These are phyloP conservation scores for Brasilioporus rufonigricans DNA, from an alignment of 768 basidiomycete species.

Conservation along the genomic window DNA sequence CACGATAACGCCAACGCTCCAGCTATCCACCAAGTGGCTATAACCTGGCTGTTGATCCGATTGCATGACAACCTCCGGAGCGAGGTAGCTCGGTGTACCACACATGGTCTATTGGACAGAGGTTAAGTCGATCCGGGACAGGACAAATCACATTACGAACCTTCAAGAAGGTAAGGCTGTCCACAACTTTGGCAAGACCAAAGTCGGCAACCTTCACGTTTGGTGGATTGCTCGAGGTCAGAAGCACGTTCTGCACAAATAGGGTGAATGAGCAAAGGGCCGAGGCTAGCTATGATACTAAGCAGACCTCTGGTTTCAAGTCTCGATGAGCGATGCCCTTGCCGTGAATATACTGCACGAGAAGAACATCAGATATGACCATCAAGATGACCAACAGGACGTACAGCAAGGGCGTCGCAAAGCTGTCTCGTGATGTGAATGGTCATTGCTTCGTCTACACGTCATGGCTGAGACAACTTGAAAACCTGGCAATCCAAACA, in stretches of 20 bases:
- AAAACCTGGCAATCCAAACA: not conserved
- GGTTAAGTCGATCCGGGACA: not conserved
- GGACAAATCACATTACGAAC: conserved; percentile 39
- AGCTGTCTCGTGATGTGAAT: conserved; percentile 79
- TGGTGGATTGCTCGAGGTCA: conserved; percentile 70
- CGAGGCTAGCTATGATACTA: not conserved
- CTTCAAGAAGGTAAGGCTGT: conserved; percentile 71
- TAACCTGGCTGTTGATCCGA: conserved; percentile 62
- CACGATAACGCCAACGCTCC: conserved; percentile 94
- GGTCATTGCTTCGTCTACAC: conserved; percentile 52
- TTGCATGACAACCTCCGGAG: conserved; percentile 85
- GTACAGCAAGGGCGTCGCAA: conserved; percentile 72
- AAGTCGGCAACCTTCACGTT: conserved; percentile 92
- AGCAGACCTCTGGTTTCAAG: conserved; percentile 76
- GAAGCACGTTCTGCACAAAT: conserved; percentile 64
- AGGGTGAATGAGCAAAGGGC: not conserved
- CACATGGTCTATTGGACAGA: conserved; percentile 73
- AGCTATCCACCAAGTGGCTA: conserved; percentile 87
- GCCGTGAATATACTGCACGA: conserved; percentile 58
- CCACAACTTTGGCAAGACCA: conserved; percentile 90
- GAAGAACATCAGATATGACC: conserved; percentile 2
- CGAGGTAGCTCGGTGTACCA: conserved; percentile 92
- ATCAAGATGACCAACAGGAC: conserved; percentile 17
- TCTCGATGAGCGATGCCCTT: conserved; percentile 89
- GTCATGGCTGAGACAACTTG: not conserved